These are phyloP conservation scores for Geranium incanum DNA, from an alignment of 441 rosid genomes.

Conservation along the genomic window DNA sequence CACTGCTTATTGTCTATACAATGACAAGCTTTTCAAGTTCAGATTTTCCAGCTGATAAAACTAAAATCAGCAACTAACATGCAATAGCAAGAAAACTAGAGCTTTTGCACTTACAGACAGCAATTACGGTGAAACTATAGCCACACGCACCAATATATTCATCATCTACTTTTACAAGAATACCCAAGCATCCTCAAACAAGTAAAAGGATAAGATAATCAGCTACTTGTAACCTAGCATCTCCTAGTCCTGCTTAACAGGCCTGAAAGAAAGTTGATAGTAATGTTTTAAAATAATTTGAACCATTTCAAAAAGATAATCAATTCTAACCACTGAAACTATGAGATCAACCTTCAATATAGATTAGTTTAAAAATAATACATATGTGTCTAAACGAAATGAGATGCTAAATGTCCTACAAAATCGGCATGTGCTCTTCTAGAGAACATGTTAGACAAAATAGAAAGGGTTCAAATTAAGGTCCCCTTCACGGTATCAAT, in stretches of 20 bases:
- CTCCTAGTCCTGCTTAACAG: slow-evolving; percentile 84
- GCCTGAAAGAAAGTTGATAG: slow-evolving; percentile 35
- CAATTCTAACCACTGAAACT: not conserved
- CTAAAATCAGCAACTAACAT: not conserved
- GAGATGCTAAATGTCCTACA: not conserved
- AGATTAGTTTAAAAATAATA: not conserved
- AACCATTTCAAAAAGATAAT: not conserved
- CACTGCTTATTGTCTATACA: not conserved
- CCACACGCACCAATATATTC: slow-evolving; percentile 87
- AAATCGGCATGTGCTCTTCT: not conserved
- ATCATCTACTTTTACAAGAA: slow-evolving; percentile 85
- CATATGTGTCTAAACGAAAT: not conserved
- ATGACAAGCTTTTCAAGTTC: not conserved
- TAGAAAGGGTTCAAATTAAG: not conserved
- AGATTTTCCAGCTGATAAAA: not conserved
- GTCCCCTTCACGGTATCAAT: not conserved
- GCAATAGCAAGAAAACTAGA: not conserved
- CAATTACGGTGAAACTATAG: slow-evolving; percentile 83
- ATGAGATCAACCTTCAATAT: not conserved
- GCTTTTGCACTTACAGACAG: slow-evolving; percentile 68
- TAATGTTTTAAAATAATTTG: slow-evolving; percentile 1
- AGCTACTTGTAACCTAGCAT: slow-evolving; percentile 68
- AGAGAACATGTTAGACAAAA: not conserved
- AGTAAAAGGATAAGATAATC: slow-evolving; percentile 78
- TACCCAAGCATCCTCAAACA: slow-evolving; percentile 91